A percentile compares a stretch with the other conserved stretches of the same genome.
These are phyloP conservation scores for Xylariaceae sp. DNA, from an alignment of 2,329 filamentous ascomycete genomes.

Conservation along the genomic window DNA sequence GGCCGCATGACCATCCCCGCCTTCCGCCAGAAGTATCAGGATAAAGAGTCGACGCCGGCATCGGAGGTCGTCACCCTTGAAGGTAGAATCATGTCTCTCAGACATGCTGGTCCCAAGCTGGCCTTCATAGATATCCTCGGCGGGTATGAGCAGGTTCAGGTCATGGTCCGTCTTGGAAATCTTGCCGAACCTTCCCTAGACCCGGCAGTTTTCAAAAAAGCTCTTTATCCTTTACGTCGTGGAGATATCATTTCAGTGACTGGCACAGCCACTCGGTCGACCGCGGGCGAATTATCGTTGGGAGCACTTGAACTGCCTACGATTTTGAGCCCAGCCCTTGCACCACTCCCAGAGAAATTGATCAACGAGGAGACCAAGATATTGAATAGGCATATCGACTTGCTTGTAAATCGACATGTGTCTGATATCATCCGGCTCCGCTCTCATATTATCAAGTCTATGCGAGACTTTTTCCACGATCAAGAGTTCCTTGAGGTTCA, in stretches of 20 bases:
- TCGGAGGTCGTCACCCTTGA: slow-evolving; percentile 31
- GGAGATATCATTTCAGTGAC: slow-evolving; percentile 68
- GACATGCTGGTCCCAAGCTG: slow-evolving; percentile 60
- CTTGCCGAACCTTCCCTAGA: slow-evolving; percentile 37
- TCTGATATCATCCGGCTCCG: slow-evolving; percentile 68
- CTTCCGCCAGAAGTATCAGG: slow-evolving; percentile 34
- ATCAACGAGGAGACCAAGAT: slow-evolving; percentile 66
- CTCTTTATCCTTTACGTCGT: slow-evolving; percentile 62
- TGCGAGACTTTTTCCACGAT: slow-evolving; percentile 68
- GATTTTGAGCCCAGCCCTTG: slow-evolving; percentile 71
- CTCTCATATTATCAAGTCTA: slow-evolving; percentile 64
- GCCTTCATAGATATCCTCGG: slow-evolving; percentile 78
- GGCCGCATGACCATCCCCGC: slow-evolving; percentile 35
- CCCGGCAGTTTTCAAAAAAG: slow-evolving; percentile 47
- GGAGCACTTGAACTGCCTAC: slow-evolving; percentile 61
- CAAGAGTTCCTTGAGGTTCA: slow-evolving; percentile 78
- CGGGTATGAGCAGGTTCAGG: slow-evolving; percentile 67
- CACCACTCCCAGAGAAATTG: slow-evolving; percentile 68
- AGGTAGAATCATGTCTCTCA: slow-evolving; percentile 29
- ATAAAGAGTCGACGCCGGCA: slow-evolving; percentile 20
- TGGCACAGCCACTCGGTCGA: slow-evolving; percentile 64
- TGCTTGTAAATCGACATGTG: slow-evolving; percentile 66
- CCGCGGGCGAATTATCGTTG: slow-evolving; percentile 70
- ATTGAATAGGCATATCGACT: slow-evolving; percentile 76
- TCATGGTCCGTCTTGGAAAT: slow-evolving; percentile 62